Base-by-base conservation (phyloP, 225 moss, liverwort and hornwort genomes). In the Thuidium tamariscinum region DNA sequence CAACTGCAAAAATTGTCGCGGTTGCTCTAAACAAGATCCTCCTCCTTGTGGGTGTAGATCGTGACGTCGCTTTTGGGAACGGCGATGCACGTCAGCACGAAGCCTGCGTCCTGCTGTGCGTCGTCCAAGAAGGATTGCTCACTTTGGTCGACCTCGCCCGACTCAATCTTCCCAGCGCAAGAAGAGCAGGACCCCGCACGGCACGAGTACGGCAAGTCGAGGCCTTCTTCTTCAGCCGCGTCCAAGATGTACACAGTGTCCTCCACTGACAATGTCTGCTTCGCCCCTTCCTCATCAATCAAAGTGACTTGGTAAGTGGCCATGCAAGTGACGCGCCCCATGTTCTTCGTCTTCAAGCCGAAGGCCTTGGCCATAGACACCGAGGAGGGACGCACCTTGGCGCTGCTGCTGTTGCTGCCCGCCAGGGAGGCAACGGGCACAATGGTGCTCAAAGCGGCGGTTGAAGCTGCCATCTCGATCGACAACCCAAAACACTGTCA, bases 21-120 rank as follows among this genome's bases (percentile, higher is more conserved):
- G 17, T 16, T 17, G 16, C 44, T 81, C 83, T 92, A 92, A 30
- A 1, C 0, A 9, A 92, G 59, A 1, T 88, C 85, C 83, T 90
- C 91, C 86, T 96, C 95, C 87, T 89, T 75, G 75, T 96, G 91
- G 2, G 95, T 94, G 30, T 7, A 29, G n/a, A 96, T 84, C 29
- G 94, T 89, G 15, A 80, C 9, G 61, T 96, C 89, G 76, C 93
- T 91, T 20, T 82, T 90, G 60, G 94, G 92, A 64, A 88, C 89
- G 1, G 95, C 92, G 32, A 95, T 89, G 71, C 95, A 96, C 5
- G 92, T 94, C 78, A 96, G 81, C 36, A 95, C 92, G 29, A 41
- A 95, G 26, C 92, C 91, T 0, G 1, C 8, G 4, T 1, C 1
- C 29, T 88, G 2, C 79, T 94, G 90, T 0, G 4, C 64, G 1